Percentiles rank a stretch among this genome's conserved stretches.
These are phyloP conservation scores for Neonectria ditissima DNA, from an alignment of 2,329 filamentous ascomycete genomes.

Conservation along the genomic window DNA sequence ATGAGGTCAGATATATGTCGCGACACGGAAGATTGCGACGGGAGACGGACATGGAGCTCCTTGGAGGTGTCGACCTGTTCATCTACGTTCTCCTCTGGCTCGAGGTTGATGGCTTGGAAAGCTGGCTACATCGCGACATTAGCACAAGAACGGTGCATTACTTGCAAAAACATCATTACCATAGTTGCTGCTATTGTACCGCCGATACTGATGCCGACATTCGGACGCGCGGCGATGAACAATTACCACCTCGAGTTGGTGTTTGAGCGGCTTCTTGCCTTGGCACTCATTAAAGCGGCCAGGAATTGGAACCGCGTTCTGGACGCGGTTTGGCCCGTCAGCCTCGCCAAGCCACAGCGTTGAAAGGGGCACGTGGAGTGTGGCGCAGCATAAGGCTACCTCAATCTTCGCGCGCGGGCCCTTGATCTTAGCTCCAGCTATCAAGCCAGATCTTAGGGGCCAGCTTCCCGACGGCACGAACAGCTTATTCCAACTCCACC, in stretches of 20 bases:
- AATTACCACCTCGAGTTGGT: slow-evolving; percentile 14
- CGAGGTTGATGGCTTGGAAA: slow-evolving; percentile 92
- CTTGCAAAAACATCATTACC: slow-evolving; percentile 27
- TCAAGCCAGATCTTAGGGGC: slow-evolving; percentile 49
- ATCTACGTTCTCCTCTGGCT: slow-evolving; percentile 89
- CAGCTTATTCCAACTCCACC: slow-evolving; percentile 38
- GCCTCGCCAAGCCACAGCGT: slow-evolving; percentile 42
- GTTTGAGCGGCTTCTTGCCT: slow-evolving; percentile 29
- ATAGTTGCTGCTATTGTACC: slow-evolving; percentile 38
- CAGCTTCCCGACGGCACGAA: slow-evolving; percentile 35
- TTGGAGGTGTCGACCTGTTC: slow-evolving; percentile 95
- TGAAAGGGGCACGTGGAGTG: slow-evolving; percentile 40
- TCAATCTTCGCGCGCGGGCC: slow-evolving; percentile 31
- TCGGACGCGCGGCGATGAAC: slow-evolving; percentile 27
- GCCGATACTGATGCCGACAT: slow-evolving; percentile 35
- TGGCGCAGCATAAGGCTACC: slow-evolving; percentile 42
- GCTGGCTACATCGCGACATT: slow-evolving; percentile 59
- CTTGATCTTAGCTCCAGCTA: slow-evolving; percentile 40
- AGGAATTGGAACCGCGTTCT: slow-evolving; percentile 36
- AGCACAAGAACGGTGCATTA: slow-evolving; percentile 10
- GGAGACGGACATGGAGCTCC: slow-evolving; percentile 77
- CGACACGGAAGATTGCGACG: not conserved
- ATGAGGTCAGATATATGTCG: slow-evolving; percentile 12
- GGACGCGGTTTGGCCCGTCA: slow-evolving; percentile 39
- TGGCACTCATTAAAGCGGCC: slow-evolving; percentile 35